Conservation (phyloP, 148 eudicot genomes). For the Vaccinium macrocarpon region DNA sequence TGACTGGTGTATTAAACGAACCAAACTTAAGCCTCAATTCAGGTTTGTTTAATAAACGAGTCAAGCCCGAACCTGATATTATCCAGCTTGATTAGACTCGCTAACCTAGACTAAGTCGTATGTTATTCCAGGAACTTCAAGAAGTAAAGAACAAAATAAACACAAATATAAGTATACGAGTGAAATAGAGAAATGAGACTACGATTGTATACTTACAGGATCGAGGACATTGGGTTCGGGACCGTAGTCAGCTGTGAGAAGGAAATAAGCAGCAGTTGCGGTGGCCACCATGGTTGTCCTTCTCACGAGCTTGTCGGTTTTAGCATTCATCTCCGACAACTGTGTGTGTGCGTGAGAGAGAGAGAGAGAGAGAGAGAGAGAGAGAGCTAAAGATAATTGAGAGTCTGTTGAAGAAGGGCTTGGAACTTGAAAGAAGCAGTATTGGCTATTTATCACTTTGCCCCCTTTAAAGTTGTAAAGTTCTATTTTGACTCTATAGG, state of each 20-base stretch:
- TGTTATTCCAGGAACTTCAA: background rate
- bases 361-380: background rate
- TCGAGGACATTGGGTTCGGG: constrained; percentile 68
- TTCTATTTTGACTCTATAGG: background rate
- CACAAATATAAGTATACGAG: background rate
- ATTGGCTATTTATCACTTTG: background rate
- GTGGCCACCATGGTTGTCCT: constrained; percentile 76
- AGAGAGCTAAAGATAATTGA: background rate
- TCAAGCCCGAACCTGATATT: too few species aligned
- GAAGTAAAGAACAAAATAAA: background rate
- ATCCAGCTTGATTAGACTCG: too few species aligned
- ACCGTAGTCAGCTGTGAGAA: constrained; percentile 75
- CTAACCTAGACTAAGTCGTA: too few species aligned
- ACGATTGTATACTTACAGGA: constrained; percentile 39
- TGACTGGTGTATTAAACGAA: too few species aligned
- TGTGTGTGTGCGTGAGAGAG: background rate
- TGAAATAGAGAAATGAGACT: background rate
- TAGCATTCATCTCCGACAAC: constrained; percentile 44
- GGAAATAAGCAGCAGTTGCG: constrained; percentile 58
- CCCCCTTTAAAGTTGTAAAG: background rate
- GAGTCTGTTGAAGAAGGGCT: background rate
- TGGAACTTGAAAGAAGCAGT: background rate
- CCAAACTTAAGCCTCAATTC: too few species aligned
- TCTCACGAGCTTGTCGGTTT: constrained; percentile 62
- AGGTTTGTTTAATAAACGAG: too few species aligned